phyloP scores from a whole-genome alignment of 106 monocot species.

The Chionographis japonica region DNA sequence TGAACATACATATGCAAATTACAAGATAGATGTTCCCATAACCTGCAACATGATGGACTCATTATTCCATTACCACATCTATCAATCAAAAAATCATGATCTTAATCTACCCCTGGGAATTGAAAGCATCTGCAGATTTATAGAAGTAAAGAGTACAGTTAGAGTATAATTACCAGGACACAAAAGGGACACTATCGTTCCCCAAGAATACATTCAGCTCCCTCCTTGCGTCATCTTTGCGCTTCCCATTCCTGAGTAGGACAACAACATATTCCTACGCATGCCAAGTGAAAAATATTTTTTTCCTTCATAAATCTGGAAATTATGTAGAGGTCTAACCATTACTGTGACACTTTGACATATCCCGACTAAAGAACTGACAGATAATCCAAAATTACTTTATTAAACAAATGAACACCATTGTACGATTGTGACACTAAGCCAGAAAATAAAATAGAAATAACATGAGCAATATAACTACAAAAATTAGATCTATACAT shows the following conservation, averaged over 20 bases:
- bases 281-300: not conserved
- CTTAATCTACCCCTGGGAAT: not conserved
- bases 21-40: conserved; percentile 76
- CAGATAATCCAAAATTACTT: no score
- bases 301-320: no score
- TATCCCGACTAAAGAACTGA: no score
- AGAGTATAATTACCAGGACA: conserved; percentile 45
- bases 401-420: no score
- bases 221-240: conserved; percentile 62
- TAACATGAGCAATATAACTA: no score
- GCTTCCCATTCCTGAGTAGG: conserved; percentile 71
- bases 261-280: conserved; percentile 90
- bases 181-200: conserved; percentile 59
- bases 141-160: not conserved
- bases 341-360: no score
- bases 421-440: conserved; percentile 6
- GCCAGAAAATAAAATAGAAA: conserved; percentile 29
- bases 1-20: conserved; percentile 51
- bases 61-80: not conserved
- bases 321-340: no score
- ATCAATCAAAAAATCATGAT: not conserved
- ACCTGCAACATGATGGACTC: conserved; percentile 27
- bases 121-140: not conserved
- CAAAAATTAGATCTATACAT: no score
- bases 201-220: conserved; percentile 74